phyloP scores from a whole-genome alignment of 768 basidiomycete species.

The Lyophyllum decastes region DNA sequence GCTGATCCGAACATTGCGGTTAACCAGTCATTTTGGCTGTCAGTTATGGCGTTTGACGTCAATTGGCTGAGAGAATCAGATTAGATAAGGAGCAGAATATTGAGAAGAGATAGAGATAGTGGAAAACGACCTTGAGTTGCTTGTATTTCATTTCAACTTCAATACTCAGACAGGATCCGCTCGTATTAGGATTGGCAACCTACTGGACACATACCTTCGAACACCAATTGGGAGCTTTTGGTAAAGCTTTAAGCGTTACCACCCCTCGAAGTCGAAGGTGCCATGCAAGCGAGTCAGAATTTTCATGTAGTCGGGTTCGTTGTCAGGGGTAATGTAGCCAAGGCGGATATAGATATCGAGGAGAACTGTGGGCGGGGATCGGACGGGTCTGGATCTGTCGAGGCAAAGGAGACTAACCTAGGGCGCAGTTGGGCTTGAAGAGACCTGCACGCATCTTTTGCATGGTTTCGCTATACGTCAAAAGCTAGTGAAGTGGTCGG shows the following conservation, averaged over 20 bases:
- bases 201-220: no score
- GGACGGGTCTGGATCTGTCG: background rate
- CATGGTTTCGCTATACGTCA: conserved; percentile 63
- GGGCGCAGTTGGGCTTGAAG: conserved; percentile 93
- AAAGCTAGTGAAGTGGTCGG: conserved; percentile 47
- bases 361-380: conserved; percentile 56
- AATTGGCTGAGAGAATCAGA: background rate
- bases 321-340: conserved; percentile 84
- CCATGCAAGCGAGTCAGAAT: conserved; percentile 77
- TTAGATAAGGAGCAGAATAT: background rate
- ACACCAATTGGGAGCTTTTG: background rate
- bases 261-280: conserved; percentile 62
- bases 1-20: background rate
- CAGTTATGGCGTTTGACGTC: background rate
- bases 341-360: conserved; percentile 89
- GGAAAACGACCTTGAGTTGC: no score
- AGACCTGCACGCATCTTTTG: conserved; percentile 62
- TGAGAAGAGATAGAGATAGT: no score
- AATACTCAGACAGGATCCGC: background rate
- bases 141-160: background rate
- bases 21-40: background rate
- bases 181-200: no score
- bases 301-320: conserved; percentile 81
- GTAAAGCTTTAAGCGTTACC: conserved; percentile 30
- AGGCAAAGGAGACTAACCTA: conserved; percentile 52